phyloP scores from a whole-genome alignment of 176 grass and related monocot genomes.

The Phyllostachys edulis region DNA sequence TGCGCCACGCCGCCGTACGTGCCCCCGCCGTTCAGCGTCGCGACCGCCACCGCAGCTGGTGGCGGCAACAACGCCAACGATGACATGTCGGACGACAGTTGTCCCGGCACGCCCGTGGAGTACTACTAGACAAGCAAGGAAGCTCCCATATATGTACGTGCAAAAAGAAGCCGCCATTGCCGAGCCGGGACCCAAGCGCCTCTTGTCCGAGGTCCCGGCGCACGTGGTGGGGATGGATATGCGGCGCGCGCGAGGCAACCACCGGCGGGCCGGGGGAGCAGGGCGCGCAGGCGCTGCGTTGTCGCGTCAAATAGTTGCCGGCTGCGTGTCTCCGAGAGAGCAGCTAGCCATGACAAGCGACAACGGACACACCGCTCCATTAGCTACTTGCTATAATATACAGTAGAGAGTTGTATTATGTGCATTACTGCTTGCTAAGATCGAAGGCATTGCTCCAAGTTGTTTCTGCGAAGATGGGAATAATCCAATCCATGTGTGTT shows the following conservation, averaged over 20 bases:
- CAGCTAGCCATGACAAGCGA: not conserved
- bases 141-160: slow-evolving; percentile 3
- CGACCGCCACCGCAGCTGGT: not conserved
- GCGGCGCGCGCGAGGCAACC: not conserved
- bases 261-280: not conserved
- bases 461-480: too few species aligned
- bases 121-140: slow-evolving; percentile 50
- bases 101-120: slow-evolving; percentile 70
- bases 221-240: slow-evolving; percentile 27
- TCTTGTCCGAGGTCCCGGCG: slow-evolving; percentile 2
- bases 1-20: slow-evolving; percentile 67
- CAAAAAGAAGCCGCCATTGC: slow-evolving; percentile 3
- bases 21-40: slow-evolving; percentile 48
- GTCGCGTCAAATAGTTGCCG: slow-evolving; percentile 43
- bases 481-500: too few species aligned
- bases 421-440: not conserved
- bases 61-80: not conserved
- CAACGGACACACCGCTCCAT: slow-evolving; percentile 34
- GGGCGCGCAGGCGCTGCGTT: not conserved
- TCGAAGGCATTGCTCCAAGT: too few species aligned
- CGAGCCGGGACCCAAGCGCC: not conserved
- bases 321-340: not conserved
- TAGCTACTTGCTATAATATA: slow-evolving; percentile 16
- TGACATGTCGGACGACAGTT: slow-evolving; percentile 55
- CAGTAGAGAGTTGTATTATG: not conserved